A percentile compares a stretch with the other conserved stretches of the same genome.
phyloP scores from a whole-genome alignment of 768 basidiomycete genomes.

The Mrakia blollopis region DNA sequence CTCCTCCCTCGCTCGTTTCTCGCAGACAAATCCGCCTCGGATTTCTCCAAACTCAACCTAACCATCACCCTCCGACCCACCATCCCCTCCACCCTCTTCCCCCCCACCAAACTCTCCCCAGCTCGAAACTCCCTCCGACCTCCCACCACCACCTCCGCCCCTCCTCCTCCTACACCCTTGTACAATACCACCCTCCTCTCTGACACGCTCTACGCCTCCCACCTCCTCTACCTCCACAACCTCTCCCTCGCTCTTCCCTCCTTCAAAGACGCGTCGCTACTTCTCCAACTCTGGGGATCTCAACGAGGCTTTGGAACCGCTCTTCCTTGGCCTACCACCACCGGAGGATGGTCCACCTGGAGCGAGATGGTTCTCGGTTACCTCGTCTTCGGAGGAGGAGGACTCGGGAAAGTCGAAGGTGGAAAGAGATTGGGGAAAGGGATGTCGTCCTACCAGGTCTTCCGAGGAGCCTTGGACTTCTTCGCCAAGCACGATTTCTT shows the following conservation, averaged over 20 bases:
- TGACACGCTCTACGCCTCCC: conserved; percentile 41
- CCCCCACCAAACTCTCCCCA: conserved; percentile 58
- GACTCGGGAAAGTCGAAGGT: conserved; percentile 40
- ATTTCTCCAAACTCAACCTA: conserved; percentile 55
- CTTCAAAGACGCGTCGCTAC: conserved; percentile 66
- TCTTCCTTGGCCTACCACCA: conserved; percentile 35
- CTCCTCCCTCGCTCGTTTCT: no score
- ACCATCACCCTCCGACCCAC: conserved; percentile 71
- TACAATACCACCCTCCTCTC: conserved; percentile 68
- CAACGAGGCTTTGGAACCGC: conserved; percentile 63
- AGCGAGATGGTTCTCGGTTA: conserved; percentile 47
- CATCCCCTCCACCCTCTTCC: conserved; percentile 55
- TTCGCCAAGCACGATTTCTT: conserved; percentile 69
- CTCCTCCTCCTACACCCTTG: conserved; percentile 58
- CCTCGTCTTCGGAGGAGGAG: conserved; percentile 59
- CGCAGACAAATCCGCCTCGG: conserved; percentile 29
- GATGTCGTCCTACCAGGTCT: conserved; percentile 83
- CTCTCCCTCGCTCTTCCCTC: conserved; percentile 54
- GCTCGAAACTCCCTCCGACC: conserved; percentile 63
- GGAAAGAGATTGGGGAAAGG: conserved; percentile 68
- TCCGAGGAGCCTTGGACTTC: conserved; percentile 78
- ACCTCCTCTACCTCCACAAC: conserved; percentile 55
- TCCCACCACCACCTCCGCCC: conserved; percentile 37
- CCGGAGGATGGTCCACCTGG: conserved; percentile 59
- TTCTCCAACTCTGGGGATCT: conserved; percentile 85